Base-by-base conservation (phyloP, 1,139 yeast genomes). In the Blastobotrys indianensis region DNA sequence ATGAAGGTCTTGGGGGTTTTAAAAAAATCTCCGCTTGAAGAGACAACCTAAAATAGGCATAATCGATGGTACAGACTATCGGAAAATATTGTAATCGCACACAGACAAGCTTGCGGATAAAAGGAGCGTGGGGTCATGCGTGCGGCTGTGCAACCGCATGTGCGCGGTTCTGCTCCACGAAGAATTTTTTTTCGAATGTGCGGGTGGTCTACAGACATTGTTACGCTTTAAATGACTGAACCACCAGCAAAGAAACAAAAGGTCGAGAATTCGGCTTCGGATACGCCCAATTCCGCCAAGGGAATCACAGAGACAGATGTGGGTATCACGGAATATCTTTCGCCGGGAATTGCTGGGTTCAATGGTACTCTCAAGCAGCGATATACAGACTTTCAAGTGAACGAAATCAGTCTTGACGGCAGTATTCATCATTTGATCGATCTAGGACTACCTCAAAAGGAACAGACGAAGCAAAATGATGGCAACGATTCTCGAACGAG, bases 311-410 rank as follows among this genome's bases (percentile, higher is more conserved):
- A 86, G 63, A 45, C 56, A 5, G 94, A 85, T 64, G 98, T 90
- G 8, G 97, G 97, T 5, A 90, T 92, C 52, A 79, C 87, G 1
- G 77, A 78, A 47, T 88, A 71, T 58, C 67, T 87, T 34, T 79
- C 80, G 41, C 61, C 72, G 4, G 71, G 68, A 11, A 63, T 72
- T 8, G 67, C 74, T 2, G 95, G 96, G 2, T 87, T 92, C 54
- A 65, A 65, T 23, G 98, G 97, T 1, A 74, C 76, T 11, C 73
- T 92, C 55, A 92, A 92, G 64, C 94, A 85, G 59, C 73, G 96
- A 52, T 88, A 88, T 66, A 82, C 95, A n/a, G 98, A 92, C 63
- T 94, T 94, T 62, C 74, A 87, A 61, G 98, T 92, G 38, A 87
- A 88, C 63, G 98, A 94, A 64, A 82, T 92, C 50, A 83, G 74